Conservation (phyloP, 768 basidiomycete genomes). For the Polyporus arcularius region DNA sequence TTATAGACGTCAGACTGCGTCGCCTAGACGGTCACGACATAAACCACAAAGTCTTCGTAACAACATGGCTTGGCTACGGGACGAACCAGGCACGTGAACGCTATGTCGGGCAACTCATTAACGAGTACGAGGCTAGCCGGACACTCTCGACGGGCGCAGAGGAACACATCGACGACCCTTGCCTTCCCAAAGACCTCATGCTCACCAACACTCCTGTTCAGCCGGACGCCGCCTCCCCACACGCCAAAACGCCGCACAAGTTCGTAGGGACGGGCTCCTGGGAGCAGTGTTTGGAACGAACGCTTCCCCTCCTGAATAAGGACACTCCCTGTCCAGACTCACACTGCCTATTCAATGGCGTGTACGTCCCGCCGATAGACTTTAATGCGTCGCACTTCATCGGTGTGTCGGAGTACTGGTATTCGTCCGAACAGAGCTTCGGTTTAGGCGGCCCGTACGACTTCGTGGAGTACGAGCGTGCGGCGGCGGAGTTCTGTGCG, state of each 20-base stretch:
- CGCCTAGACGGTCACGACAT: constrained; percentile 85
- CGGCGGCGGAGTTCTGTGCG: constrained; percentile 83
- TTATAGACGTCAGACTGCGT: constrained; percentile 81
- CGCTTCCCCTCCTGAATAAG: constrained; percentile 82
- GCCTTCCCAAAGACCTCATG: constrained; percentile 76
- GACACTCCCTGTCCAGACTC: constrained; percentile 76
- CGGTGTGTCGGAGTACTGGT: constrained; percentile 99
- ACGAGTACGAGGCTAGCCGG: constrained; percentile 51
- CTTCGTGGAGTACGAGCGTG: constrained; percentile 93
- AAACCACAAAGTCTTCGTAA: constrained; percentile 91
- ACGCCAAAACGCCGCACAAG: constrained; percentile 54
- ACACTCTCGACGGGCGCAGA: constrained; percentile 17
- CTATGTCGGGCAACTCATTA: constrained; percentile 73
- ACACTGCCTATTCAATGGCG: constrained; percentile 92
- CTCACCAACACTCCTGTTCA: constrained; percentile 58
- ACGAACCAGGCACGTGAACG: constrained; percentile 96
- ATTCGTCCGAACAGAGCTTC: constrained; percentile 96
- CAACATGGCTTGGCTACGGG: constrained; percentile 98
- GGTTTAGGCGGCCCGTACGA: constrained; percentile 94
- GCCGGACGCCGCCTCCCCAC: constrained; percentile 37
- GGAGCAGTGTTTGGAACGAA: constrained; percentile 73
- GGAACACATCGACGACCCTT: constrained; percentile 76
- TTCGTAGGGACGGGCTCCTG: constrained; percentile 91
- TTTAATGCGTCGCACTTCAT: constrained; percentile 94
- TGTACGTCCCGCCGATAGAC: constrained; percentile 92